Evolutionary conservation across 202 grass and related monocot species (phyloP), one percentile per base, ranked within the genome.

Genomic region (Bolboschoenoplectus hybrid): DNA sequence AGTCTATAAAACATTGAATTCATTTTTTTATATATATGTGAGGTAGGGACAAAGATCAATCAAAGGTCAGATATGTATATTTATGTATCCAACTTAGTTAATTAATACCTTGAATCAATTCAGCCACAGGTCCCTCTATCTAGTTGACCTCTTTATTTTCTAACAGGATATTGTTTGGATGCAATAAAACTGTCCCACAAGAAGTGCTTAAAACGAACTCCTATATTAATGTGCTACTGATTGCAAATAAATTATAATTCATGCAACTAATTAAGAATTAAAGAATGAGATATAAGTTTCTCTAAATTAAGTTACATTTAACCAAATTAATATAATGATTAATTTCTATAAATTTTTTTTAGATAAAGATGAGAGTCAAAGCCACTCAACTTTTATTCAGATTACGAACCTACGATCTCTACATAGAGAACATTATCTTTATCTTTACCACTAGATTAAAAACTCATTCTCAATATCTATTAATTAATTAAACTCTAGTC

Each of bases 21-120:
- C 52, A 39, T 57, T 43, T 49, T 39, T 75, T 34, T 51, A 75
- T 75, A 50, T 49, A 49, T 55, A n/a, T 58, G 35, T 41, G 51
- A 12, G 35, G 52, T 58, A 79, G 52, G 74, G 52, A 79, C 74
- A 79, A 58, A 41, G 74, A 60, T 79, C 52, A 79, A 60, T 58
- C 52, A 79, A 79, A 79, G 51, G 74, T 79, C 74, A 79, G 35
- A 79, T 79, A 58, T 57, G 52, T 58, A 79, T 75, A 52, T 53
- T 51, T 47, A 16, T 49, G n/a, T 79, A 58, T 79, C 50, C 51
- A 78, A 58, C 35, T 79, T n/a, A 26, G 26, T 26, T 26, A 26
- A 26, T 26, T 26, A 79, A 19, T 58, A 58, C 35, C 2, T 57
- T 79, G 13, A 79, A 58, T 52, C 3, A 41, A 57, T 60, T 79